A percentile compares a stretch with the other conserved stretches of the same genome.
Evolutionary conservation across 169 alveolate genomes (phyloP).

Genomic region (Plasmodium berghei): DNA sequence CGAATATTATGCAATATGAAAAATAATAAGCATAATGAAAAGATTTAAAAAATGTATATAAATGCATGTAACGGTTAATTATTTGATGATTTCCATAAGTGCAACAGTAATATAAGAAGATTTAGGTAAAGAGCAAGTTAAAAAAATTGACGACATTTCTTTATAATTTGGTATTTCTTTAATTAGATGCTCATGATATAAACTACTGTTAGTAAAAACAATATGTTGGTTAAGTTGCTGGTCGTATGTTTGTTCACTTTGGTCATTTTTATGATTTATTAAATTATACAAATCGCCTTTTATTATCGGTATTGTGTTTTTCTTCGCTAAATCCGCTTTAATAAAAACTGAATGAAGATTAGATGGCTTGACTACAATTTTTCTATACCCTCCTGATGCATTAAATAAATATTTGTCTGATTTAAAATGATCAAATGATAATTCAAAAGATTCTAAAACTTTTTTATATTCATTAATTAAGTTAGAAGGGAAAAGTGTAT

Average conservation of each 20-base stretch:
- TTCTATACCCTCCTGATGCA: conserved; percentile 89
- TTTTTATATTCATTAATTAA: conserved; percentile 61
- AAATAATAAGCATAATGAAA: no score
- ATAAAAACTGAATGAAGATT: conserved; percentile 83
- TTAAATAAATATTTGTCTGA: conserved; percentile 76
- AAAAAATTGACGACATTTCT: conserved; percentile 57
- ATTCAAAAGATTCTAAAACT: conserved; percentile 77
- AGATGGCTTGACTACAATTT: conserved; percentile 86
- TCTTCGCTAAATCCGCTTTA: conserved; percentile 77
- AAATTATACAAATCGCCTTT: conserved; percentile 43
- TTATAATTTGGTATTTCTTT: conserved; percentile 65
- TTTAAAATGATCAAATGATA: conserved; percentile 79
- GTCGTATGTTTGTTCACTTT: no score
- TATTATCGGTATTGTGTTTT: conserved; percentile 77
- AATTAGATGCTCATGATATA: conserved; percentile 50
- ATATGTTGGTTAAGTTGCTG: conserved; percentile 22
- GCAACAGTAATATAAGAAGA: conserved; percentile 83
- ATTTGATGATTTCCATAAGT: conserved; percentile 78
- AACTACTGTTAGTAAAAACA: conserved; percentile 9
- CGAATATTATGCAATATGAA: no score
- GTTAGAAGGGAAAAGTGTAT: conserved; percentile 84
- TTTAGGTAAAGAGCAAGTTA: conserved; percentile 80
- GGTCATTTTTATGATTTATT: neutral
- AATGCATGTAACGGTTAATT: neutral
- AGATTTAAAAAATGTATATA: no score